Evolutionary conservation across 2,329 filamentous ascomycete species (phyloP).

Genomic region (Neofusicoccum cordaticola): DNA sequence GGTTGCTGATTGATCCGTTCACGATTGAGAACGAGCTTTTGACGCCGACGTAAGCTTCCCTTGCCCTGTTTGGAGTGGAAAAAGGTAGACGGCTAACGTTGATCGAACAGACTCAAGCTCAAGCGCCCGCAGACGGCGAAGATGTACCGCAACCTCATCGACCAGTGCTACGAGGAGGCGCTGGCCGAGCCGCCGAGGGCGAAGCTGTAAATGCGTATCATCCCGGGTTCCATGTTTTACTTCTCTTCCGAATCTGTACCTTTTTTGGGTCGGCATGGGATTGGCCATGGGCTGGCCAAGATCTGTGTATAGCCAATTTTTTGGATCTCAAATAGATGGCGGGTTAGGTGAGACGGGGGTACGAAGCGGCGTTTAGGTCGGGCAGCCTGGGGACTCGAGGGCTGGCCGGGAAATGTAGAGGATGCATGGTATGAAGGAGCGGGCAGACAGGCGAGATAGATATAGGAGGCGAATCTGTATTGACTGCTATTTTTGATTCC

Average conservation of each 20-base stretch:
- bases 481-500: too few species aligned
- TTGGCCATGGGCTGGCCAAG: too few species aligned
- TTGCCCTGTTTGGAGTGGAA: neutral
- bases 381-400: too few species aligned
- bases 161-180: constrained; percentile 60
- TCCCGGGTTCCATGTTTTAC: neutral
- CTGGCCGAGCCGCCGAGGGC: constrained; percentile 41
- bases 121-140: constrained; percentile 68
- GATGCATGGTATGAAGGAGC: too few species aligned
- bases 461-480: too few species aligned
- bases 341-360: too few species aligned
- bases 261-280: neutral
- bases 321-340: too few species aligned
- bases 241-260: neutral
- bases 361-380: too few species aligned
- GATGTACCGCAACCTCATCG: constrained; percentile 56
- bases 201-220: constrained; percentile 44
- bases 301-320: too few species aligned
- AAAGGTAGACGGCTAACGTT: constrained; percentile 21
- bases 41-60: constrained; percentile 73
- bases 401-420: too few species aligned
- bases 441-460: too few species aligned
- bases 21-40: constrained; percentile 87
- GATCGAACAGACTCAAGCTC: constrained; percentile 59
- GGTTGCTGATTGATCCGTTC: constrained; percentile 84